Evolutionary conservation across 2,329 filamentous ascomycete genomes (phyloP).

Genomic region (Pseudocercospora fuligena): DNA sequence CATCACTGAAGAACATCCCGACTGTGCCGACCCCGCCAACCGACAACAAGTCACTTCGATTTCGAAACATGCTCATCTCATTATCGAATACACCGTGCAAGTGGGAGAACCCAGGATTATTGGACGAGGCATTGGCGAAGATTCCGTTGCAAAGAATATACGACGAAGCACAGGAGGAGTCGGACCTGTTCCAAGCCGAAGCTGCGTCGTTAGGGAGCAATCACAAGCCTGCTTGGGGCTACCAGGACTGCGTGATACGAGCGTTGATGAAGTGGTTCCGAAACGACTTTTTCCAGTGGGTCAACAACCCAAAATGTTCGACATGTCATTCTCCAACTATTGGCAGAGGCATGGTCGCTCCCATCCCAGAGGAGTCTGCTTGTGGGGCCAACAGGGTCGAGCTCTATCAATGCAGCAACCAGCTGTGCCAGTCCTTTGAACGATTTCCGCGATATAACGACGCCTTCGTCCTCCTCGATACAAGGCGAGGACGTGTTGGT

Average conservation of each 20-base stretch:
- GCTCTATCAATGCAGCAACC: conserved; percentile 82
- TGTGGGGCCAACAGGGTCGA: conserved; percentile 87
- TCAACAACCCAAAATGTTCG: conserved; percentile 90
- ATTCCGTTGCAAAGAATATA: conserved; percentile 93
- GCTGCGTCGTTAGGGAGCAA: conserved; percentile 84
- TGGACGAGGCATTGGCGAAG: conserved; percentile 86
- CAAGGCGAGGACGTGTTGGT: conserved; percentile 80
- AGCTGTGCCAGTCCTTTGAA: conserved; percentile 76
- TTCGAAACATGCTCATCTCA: conserved; percentile 76
- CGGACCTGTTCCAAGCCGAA: conserved; percentile 82
- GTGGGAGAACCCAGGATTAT: conserved; percentile 92
- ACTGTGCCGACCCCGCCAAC: conserved; percentile 74
- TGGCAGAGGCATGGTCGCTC: conserved; percentile 77
- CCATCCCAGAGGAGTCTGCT: conserved; percentile 85
- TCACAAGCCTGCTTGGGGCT: conserved; percentile 83
- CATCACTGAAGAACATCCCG: conserved; percentile 67
- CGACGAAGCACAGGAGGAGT: conserved; percentile 90
- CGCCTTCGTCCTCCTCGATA: conserved; percentile 89
- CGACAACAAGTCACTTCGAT: conserved; percentile 54
- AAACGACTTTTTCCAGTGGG: conserved; percentile 91
- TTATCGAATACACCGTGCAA: conserved; percentile 87
- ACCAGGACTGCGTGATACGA: conserved; percentile 94
- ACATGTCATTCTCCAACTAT: conserved; percentile 82
- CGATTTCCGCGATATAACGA: conserved; percentile 94
- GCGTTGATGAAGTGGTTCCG: conserved; percentile 96